These are phyloP conservation scores for Scleroderma bovista DNA, from an alignment of 768 basidiomycete genomes.

Conservation along the genomic window DNA sequence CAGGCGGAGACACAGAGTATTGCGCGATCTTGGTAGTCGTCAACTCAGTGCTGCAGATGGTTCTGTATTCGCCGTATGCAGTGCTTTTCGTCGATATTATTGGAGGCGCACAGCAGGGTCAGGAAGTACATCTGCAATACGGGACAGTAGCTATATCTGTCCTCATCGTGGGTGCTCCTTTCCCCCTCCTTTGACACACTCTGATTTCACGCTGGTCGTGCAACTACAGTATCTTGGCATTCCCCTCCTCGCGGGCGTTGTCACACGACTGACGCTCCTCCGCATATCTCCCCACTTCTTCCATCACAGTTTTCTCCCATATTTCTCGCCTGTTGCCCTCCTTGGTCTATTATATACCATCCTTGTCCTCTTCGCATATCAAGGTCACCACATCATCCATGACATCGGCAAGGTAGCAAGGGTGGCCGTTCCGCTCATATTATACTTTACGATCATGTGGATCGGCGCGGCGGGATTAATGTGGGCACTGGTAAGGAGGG, in stretches of 20 bases:
- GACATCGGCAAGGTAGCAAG: constrained; percentile 76
- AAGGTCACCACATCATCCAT: constrained; percentile 63
- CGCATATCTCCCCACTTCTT: constrained; percentile 43
- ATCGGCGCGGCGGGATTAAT: constrained; percentile 51
- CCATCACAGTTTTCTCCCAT: constrained; percentile 54
- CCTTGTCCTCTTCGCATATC: constrained; percentile 68
- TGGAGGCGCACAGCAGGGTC: constrained; percentile 34
- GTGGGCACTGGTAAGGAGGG: constrained; percentile 39
- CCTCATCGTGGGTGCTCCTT: constrained; percentile 48
- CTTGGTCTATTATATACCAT: constrained; percentile 80
- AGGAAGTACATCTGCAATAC: constrained; percentile 47
- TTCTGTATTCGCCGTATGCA: constrained; percentile 62
- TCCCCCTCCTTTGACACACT: background rate
- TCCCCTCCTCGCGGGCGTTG: constrained; percentile 62
- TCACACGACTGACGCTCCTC: constrained; percentile 60
- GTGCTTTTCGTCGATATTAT: constrained; percentile 72
- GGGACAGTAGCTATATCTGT: constrained; percentile 59
- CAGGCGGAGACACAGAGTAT: constrained; percentile 61
- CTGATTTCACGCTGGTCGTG: background rate
- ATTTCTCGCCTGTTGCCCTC: constrained; percentile 64
- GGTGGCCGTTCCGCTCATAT: constrained; percentile 71
- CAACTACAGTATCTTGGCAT: constrained; percentile 70
- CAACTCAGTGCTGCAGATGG: constrained; percentile 75
- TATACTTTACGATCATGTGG: constrained; percentile 82
- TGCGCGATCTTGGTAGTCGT: constrained; percentile 78